These are phyloP conservation scores for Pseudomonodictys pantanalensis DNA, from an alignment of 495 filamentous ascomycete species.

Conservation along the genomic window DNA sequence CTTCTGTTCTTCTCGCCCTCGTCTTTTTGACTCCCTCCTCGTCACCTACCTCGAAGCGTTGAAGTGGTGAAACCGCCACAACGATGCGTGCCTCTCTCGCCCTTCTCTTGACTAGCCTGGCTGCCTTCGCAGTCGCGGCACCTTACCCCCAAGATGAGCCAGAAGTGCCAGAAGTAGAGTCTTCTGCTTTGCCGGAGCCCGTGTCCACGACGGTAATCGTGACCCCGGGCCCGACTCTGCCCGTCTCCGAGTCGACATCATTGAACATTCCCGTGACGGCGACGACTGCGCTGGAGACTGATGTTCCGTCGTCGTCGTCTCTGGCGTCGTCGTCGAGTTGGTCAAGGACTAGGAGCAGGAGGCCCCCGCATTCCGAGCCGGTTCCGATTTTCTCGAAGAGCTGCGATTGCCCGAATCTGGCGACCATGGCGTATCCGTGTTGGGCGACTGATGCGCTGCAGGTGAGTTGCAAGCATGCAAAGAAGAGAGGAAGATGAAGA, in stretches of 20 bases:
- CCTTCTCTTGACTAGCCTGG: background rate
- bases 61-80: too few species aligned
- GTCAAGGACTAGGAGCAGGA: constrained; percentile 4
- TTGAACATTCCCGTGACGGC: constrained; percentile 11
- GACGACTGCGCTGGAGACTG: background rate
- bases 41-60: background rate
- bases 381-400: constrained; percentile 13
- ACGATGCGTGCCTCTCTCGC: constrained; percentile 3
- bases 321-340: background rate
- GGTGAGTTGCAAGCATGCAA: constrained; percentile 8
- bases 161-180: background rate
- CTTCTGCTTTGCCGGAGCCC: too few species aligned
- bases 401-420: constrained; percentile 20
- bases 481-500: background rate
- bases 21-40: background rate
- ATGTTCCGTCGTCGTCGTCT: background rate
- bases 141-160: constrained; percentile 11
- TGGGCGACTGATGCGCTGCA: constrained; percentile 16
- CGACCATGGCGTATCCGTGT: constrained; percentile 19
- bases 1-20: background rate
- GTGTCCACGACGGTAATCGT: background rate
- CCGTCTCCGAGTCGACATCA: constrained; percentile 6
- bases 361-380: constrained; percentile 16
- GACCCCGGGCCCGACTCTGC: background rate
- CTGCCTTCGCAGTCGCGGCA: constrained; percentile 6